Conservation (phyloP, 1,284 basidiomycete genomes). For the Porogramme epimiltina region DNA sequence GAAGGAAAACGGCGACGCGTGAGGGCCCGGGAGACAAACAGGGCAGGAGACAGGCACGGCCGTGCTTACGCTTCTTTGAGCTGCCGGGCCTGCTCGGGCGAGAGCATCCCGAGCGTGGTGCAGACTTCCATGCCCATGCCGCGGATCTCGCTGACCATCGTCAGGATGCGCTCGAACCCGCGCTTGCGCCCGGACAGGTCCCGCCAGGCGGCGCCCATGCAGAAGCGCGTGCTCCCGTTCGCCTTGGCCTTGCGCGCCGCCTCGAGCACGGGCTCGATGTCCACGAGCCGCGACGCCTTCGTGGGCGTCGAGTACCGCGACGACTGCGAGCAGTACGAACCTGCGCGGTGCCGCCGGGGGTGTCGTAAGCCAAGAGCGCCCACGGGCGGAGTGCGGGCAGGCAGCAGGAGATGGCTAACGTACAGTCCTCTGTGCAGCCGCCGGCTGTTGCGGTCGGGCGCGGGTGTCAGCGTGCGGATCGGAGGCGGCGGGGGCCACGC, state of each 20-base stretch:
- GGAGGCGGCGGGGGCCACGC: background rate
- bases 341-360: constrained; percentile 40
- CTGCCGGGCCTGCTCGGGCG: constrained; percentile 89
- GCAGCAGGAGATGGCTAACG: constrained; percentile 29
- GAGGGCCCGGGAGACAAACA: background rate
- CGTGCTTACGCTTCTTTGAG: constrained; percentile 86
- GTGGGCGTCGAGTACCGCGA: constrained; percentile 90
- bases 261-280: constrained; percentile 90
- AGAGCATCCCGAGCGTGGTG: constrained; percentile 97
- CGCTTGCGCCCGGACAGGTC: constrained; percentile 93
- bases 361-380: no score
- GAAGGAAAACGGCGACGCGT: background rate
- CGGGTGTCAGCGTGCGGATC: background rate
- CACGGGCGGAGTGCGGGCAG: constrained; percentile 7
- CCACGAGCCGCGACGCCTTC: constrained; percentile 86
- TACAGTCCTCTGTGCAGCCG: constrained; percentile 96
- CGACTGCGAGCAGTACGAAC: constrained; percentile 98
- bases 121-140: constrained; percentile 97
- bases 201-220: constrained; percentile 99
- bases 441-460: constrained; percentile 58
- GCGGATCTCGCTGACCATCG: constrained; percentile 90
- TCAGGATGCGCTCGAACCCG: constrained; percentile 92
- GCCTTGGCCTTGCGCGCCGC: constrained; percentile 92
- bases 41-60: constrained; percentile 2
- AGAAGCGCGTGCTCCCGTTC: constrained; percentile 97